A percentile compares a stretch with the other conserved stretches of the same genome.
Evolutionary conservation across 176 grass and related monocot species (phyloP).

Genomic region (Secale cereale): DNA sequence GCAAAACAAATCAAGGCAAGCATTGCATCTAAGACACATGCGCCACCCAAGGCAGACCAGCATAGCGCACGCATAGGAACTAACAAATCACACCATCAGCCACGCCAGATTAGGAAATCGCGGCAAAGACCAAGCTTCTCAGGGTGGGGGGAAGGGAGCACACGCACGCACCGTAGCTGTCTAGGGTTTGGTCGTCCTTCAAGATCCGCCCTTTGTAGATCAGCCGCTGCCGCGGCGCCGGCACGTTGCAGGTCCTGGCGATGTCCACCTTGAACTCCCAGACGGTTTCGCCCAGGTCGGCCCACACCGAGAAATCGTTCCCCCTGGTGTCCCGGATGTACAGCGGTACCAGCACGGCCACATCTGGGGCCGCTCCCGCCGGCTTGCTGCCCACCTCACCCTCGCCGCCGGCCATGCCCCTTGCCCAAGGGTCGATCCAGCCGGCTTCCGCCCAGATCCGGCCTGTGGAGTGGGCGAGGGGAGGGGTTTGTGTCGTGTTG

Average conservation of each 20-base stretch:
- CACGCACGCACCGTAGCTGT: slow-evolving; percentile 45
- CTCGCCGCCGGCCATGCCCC: slow-evolving; percentile 41
- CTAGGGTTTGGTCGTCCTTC: slow-evolving; percentile 64
- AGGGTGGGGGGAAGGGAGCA: neutral
- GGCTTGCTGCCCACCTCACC: neutral
- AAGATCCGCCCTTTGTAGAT: slow-evolving; percentile 75
- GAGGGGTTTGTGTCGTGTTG: neutral
- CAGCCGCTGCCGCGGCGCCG: slow-evolving; percentile 57
- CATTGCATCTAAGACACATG: slow-evolving; percentile 11
- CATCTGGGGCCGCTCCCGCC: neutral
- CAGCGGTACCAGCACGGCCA: slow-evolving; percentile 16
- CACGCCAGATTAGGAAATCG: neutral
- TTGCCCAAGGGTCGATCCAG: slow-evolving; percentile 17
- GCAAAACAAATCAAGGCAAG: neutral
- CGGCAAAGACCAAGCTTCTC: neutral
- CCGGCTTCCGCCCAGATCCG: slow-evolving; percentile 3
- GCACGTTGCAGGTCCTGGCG: slow-evolving; percentile 52
- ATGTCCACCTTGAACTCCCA: slow-evolving; percentile 48
- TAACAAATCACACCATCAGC: neutral
- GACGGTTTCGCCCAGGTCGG: slow-evolving; percentile 42
- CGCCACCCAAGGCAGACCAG: neutral
- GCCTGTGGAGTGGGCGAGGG: neutral
- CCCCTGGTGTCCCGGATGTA: slow-evolving; percentile 56
- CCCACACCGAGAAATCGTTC: slow-evolving; percentile 48
- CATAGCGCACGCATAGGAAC: neutral